A percentile compares a stretch with the other conserved stretches of the same genome.
Evolutionary conservation across 225 moss, liverwort and hornwort genomes (phyloP).

Genomic region (Marchantia paleacea): DNA sequence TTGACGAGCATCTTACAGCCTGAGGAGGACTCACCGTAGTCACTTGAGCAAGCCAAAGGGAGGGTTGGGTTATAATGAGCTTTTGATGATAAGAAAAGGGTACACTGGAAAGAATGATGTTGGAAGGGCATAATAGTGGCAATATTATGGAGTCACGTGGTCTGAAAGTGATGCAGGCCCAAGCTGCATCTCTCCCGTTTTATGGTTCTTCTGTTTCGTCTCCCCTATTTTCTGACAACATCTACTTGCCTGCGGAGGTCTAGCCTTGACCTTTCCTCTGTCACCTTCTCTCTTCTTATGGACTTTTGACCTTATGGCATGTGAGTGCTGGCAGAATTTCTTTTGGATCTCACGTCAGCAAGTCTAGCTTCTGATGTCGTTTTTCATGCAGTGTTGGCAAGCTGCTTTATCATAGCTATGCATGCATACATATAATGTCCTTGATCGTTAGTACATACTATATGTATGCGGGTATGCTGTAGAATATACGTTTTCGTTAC

Average conservation of each 20-base stretch:
- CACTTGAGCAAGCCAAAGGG: constrained; percentile 11
- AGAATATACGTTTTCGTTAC: too few relatives aligned
- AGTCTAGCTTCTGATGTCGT: not conserved
- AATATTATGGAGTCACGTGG: constrained; percentile 42
- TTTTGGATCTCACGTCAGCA: not conserved
- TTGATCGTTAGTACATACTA: too few relatives aligned
- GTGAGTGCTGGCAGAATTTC: not conserved
- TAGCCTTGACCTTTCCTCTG: constrained; percentile 19
- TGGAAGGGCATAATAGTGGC: constrained; percentile 38
- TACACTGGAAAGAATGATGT: constrained; percentile 32
- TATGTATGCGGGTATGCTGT: too few relatives aligned
- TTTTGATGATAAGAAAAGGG: constrained; percentile 15
- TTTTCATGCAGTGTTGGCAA: too few relatives aligned
- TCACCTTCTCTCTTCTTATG: not conserved
- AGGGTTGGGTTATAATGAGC: constrained; percentile 10
- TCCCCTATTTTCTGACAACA: constrained; percentile 36
- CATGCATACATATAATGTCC: too few relatives aligned
- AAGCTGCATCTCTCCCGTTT: constrained; percentile 46
- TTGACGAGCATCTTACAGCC: constrained; percentile 3
- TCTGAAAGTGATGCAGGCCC: constrained; percentile 45
- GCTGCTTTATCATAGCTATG: too few relatives aligned
- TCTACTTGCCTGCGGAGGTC: constrained; percentile 46
- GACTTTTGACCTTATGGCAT: not conserved
- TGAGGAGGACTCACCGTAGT: constrained; percentile 7
- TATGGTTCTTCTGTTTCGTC: constrained; percentile 44